A percentile compares a stretch with the other conserved stretches of the same genome.
Evolutionary conservation across 139 green algal genomes (phyloP).

Genomic region (Tetratostichococcus sp.): DNA sequence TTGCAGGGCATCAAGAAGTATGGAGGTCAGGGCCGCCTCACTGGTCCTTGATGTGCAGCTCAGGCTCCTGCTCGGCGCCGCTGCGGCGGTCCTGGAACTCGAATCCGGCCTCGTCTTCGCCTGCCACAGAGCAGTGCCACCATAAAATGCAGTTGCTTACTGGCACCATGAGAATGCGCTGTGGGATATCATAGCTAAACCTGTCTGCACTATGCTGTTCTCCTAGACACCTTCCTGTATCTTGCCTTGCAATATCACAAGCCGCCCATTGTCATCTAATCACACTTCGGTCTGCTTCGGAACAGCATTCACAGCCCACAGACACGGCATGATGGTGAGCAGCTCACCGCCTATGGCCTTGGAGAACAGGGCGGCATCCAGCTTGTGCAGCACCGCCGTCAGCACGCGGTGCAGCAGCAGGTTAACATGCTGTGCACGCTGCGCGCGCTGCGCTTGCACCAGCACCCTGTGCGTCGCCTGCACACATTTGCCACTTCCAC

Average conservation of each 20-base stretch:
- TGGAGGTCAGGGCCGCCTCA: too few relatives aligned
- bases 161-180: too few relatives aligned
- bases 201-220: too few relatives aligned
- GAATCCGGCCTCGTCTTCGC: background rate
- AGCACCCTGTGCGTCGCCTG: background rate
- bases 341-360: conserved; percentile 34
- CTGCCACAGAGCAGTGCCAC: background rate
- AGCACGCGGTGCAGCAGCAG: conserved; percentile 61
- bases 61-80: background rate
- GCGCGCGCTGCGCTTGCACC: background rate
- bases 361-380: conserved; percentile 67
- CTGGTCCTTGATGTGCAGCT: background rate
- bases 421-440: conserved; percentile 21
- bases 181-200: too few relatives aligned
- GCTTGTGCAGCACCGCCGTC: conserved; percentile 49
- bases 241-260: too few relatives aligned
- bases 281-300: too few relatives aligned
- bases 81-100: background rate
- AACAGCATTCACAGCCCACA: too few relatives aligned
- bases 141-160: too few relatives aligned
- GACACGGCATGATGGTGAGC: background rate
- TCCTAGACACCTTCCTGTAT: too few relatives aligned
- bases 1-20: background rate
- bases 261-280: too few relatives aligned
- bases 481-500: background rate